Evolutionary conservation across 2,329 filamentous ascomycete species (phyloP).

Genomic region (Endocalyx cinctus): DNA sequence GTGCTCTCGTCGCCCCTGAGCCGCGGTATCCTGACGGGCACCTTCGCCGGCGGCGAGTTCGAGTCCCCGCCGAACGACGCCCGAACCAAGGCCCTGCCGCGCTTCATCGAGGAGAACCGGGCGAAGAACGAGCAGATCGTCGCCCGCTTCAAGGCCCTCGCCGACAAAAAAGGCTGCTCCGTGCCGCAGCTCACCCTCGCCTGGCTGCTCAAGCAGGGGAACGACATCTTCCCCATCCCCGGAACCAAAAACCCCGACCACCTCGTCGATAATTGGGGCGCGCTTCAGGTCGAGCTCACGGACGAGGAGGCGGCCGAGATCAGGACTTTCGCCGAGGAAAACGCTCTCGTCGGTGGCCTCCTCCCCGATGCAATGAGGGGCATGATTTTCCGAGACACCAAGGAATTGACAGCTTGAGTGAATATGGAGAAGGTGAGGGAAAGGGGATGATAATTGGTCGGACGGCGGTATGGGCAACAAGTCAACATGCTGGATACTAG

Average conservation of each 20-base stretch:
- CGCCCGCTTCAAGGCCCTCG: slow-evolving; percentile 20
- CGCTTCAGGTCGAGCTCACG: slow-evolving; percentile 16
- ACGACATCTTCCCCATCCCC: slow-evolving; percentile 35
- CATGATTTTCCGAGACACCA: slow-evolving; percentile 7
- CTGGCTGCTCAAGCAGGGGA: slow-evolving; percentile 49
- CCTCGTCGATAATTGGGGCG: slow-evolving; percentile 29
- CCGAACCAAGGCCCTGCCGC: slow-evolving; percentile 35
- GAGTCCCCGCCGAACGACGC: no score
- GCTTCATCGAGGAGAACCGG: slow-evolving; percentile 43
- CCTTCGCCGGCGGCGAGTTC: slow-evolving; percentile 30
- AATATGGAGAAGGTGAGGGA: no score
- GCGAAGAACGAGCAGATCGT: slow-evolving; percentile 39
- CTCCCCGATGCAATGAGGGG: slow-evolving; percentile 3
- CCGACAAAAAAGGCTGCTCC: slow-evolving; percentile 34
- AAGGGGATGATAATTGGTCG: no score
- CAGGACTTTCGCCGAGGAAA: slow-evolving; percentile 8
- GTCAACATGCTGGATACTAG: no score
- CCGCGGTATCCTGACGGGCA: slow-evolving; percentile 38
- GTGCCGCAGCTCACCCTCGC: slow-evolving; percentile 50
- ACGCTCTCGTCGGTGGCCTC: slow-evolving; percentile 5
- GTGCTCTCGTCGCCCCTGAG: slow-evolving; percentile 38
- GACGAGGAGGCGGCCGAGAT: slow-evolving; percentile 21
- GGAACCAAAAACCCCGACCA: slow-evolving; percentile 32
- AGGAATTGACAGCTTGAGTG: no score
- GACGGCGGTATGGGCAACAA: no score